These are phyloP conservation scores for Bjerkandera adusta DNA, from an alignment of 1,284 basidiomycete species.

Conservation along the genomic window DNA sequence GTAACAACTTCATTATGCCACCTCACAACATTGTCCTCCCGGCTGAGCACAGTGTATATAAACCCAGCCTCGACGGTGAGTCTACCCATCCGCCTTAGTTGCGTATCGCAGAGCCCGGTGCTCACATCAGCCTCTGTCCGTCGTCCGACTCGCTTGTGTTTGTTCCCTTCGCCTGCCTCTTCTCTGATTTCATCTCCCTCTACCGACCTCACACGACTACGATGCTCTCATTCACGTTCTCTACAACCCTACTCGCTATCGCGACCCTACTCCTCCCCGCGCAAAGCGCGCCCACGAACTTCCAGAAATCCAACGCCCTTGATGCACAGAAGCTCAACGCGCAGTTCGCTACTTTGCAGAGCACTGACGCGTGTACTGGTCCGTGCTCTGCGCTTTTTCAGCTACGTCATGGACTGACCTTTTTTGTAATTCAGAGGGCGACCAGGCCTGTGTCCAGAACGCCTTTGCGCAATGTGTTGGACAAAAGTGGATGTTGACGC, in stretches of 20 bases:
- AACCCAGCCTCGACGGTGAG: neutral
- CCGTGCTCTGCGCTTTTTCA: constrained; percentile 3
- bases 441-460: constrained; percentile 42
- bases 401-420: neutral
- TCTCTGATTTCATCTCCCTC: neutral
- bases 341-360: constrained; percentile 41
- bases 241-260: constrained; percentile 9
- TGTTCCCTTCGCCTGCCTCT: constrained; percentile 3
- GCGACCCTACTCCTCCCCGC: constrained; percentile 8
- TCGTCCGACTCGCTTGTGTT: constrained; percentile 2
- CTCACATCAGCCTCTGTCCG: constrained; percentile 8
- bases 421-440: constrained; percentile 33
- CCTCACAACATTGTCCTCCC: neutral
- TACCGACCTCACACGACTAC: constrained; percentile 1
- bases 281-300: constrained; percentile 21
- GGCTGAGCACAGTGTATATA: constrained; percentile 7
- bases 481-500: constrained; percentile 33
- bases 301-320: constrained; percentile 42
- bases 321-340: constrained; percentile 49
- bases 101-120: constrained; percentile 20
- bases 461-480: constrained; percentile 38
- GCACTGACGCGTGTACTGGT: constrained; percentile 37
- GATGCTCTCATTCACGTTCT: constrained; percentile 5
- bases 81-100: constrained; percentile 9
- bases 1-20: neutral